Evolutionary conservation across 2,329 filamentous ascomycete species (phyloP), one percentile per base, ranked within the genome.

Genomic region (Colletotrichum orbiculare): DNA sequence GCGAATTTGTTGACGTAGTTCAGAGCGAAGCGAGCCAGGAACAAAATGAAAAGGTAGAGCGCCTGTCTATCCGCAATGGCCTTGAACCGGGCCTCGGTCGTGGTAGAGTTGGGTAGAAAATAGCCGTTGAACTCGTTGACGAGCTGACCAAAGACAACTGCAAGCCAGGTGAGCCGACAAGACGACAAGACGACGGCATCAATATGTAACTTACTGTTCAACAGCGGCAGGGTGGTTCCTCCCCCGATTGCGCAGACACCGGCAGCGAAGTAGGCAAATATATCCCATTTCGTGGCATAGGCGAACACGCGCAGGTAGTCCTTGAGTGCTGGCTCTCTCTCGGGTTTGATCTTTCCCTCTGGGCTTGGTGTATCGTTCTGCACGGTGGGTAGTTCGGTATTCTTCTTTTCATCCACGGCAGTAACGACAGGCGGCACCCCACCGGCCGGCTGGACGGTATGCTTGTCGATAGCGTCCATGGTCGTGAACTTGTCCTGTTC

Each of bases 31-130:
- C 89, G 87, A 12, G 79, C 90, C 45, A 93, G 75, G 74, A 93
- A 94, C 7, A 94, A 79, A 60, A 87, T 87, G 59, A 93, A 85
- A 71, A 93, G 88, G 74, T 89, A 92, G 0, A 94, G 77, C 74
- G 85, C 75, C 64, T 85, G 78, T 52, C 70, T 76, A 68, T 86
- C 81, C 38, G 86, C 69, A 10, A 69, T 70, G 2, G 68, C 64
- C 15, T 75, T 69, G 68, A 88, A 87, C 6, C 79, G 67, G 3
- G 68, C 73, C 50, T 74, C 75, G 5, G 76, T 73, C 4, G 70
- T 67, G 8, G 73, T 77, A 3, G 77, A 74, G 7, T 71, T 71
- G 7, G 70, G 71, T 34, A 76, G 71, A 61, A 77, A 77, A 70
- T 81, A 83, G 17, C 73, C 72, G 38, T 73, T 83, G 68, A 89